Evolutionary conservation across 2,329 filamentous ascomycete species (phyloP), one percentile per base, ranked within the genome.

Genomic region (Pestalotiopsis sp.): DNA sequence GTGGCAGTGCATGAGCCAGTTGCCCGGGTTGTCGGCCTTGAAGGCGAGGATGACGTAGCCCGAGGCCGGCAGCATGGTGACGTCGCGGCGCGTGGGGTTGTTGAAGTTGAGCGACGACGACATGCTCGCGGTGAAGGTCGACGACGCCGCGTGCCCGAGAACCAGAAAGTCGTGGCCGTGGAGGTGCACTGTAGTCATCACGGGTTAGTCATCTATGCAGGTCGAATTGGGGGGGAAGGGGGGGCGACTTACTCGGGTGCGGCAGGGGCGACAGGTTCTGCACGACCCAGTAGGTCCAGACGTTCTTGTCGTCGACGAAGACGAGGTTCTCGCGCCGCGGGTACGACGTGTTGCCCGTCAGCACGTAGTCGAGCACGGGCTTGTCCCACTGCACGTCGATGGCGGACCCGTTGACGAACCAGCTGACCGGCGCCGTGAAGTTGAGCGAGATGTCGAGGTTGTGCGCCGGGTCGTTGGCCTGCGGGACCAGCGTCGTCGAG

Each of bases 1-100:
- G 71, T 84, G 81, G 74, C 81, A 83, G 70, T 83, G 81, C 74
- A 83, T 75, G n/a, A 82, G 71, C 81, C 81, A 83, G 30, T 77
- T 73, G 6, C 84, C 84, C 0, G 84, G 84, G 70, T 86, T 86
- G 71, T 86, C 81, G 0, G 81, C 78, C 61, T 76, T 73, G 74
- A 84, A 86, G 0, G 81, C 83, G 24, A 86, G 74, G 4, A 82
- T 79, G 7, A 86, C 68, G 73, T 81, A 82, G 0, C 83, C 84
- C 14, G 72, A 73, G 6, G 73, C 75, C 1, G 81, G 80, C 11
- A 85, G 72, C 67, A 81, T 78, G 2, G 80, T 79, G 1, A 81
- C 82, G 71, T 86, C 84, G 20, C 84, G 75, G 1, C 83, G 76
- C 0, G 80, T 77, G 10, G 83, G 82, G 62, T 84, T 85, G 13